A percentile compares a stretch with the other conserved stretches of the same genome.
These are phyloP conservation scores for Pestalotiopsis sp. DNA, from an alignment of 2,329 filamentous ascomycete genomes.

Conservation along the genomic window DNA sequence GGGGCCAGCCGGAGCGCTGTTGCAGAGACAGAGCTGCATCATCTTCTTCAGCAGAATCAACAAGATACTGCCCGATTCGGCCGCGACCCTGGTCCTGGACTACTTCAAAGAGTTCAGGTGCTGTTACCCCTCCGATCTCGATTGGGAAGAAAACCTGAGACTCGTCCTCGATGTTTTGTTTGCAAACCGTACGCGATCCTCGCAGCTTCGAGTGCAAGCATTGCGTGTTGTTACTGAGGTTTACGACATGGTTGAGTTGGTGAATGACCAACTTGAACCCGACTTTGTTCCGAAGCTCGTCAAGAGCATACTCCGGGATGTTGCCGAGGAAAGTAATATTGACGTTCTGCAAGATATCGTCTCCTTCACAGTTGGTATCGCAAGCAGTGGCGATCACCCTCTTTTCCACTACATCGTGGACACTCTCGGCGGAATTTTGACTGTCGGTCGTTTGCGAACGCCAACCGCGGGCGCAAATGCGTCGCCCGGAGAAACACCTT, in stretches of 20 bases:
- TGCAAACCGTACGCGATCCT: constrained; percentile 60
- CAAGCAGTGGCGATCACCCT: constrained; percentile 57
- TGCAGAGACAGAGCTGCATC: constrained; percentile 68
- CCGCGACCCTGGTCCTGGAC: constrained; percentile 64
- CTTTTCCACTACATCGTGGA: constrained; percentile 62
- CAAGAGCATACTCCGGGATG: constrained; percentile 60
- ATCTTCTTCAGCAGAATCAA: constrained; percentile 66
- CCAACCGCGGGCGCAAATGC: constrained; percentile 34
- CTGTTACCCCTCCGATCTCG: constrained; percentile 70
- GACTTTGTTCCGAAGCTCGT: constrained; percentile 61
- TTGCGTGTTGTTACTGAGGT: constrained; percentile 62
- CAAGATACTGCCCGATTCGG: constrained; percentile 63
- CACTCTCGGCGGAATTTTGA: constrained; percentile 52
- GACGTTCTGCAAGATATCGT: constrained; percentile 66
- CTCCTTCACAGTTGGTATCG: constrained; percentile 65
- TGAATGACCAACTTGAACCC: constrained; percentile 60
- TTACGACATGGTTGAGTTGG: constrained; percentile 59
- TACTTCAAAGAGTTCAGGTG: constrained; percentile 70
- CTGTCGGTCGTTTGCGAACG: constrained; percentile 48
- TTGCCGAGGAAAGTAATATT: constrained; percentile 65
- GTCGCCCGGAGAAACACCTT: constrained; percentile 21
- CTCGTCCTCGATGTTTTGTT: constrained; percentile 66
- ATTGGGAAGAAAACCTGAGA: constrained; percentile 67
- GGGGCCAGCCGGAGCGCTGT: constrained; percentile 52
- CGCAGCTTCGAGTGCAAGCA: constrained; percentile 63